Conservation (phyloP, 345 rosid genomes). For the Cardamine chenopodiifolia region DNA sequence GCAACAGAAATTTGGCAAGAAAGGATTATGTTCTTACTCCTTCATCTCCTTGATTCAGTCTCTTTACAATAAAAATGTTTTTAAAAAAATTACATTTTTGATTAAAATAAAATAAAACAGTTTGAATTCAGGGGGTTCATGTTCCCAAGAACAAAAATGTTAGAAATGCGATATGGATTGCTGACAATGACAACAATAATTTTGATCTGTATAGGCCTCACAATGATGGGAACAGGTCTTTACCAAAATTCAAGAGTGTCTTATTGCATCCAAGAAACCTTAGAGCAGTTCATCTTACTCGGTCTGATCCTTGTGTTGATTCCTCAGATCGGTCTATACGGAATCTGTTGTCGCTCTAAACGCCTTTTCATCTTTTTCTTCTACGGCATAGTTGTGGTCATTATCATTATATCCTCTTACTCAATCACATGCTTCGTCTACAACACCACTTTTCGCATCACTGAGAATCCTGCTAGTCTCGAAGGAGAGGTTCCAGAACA, state of each 20-base stretch:
- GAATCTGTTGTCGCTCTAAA: slow-evolving; percentile 30
- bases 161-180: slow-evolving; percentile 10
- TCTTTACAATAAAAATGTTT: neutral
- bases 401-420: neutral
- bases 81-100: no score
- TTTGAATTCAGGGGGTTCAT: neutral
- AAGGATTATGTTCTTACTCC: neutral
- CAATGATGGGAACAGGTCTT: slow-evolving; percentile 31
- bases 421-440: slow-evolving; percentile 22
- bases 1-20: neutral
- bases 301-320: slow-evolving; percentile 20
- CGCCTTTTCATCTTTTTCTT: slow-evolving; percentile 1
- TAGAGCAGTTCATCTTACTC: neutral
- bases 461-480: slow-evolving; percentile 28
- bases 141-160: slow-evolving; percentile 4
- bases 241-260: slow-evolving; percentile 18
- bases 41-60: neutral
- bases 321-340: slow-evolving; percentile 30
- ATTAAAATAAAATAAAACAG: no score
- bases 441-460: slow-evolving; percentile 14
- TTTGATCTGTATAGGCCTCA: slow-evolving; percentile 21
- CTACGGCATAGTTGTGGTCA: slow-evolving; percentile 17
- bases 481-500: neutral
- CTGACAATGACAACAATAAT: slow-evolving; percentile 26
- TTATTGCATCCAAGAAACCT: slow-evolving; percentile 18